Percentiles rank a stretch among this genome's conserved stretches.
Evolutionary conservation across 2,329 filamentous ascomycete species (phyloP).

Genomic region (Claviceps pazoutovae): DNA sequence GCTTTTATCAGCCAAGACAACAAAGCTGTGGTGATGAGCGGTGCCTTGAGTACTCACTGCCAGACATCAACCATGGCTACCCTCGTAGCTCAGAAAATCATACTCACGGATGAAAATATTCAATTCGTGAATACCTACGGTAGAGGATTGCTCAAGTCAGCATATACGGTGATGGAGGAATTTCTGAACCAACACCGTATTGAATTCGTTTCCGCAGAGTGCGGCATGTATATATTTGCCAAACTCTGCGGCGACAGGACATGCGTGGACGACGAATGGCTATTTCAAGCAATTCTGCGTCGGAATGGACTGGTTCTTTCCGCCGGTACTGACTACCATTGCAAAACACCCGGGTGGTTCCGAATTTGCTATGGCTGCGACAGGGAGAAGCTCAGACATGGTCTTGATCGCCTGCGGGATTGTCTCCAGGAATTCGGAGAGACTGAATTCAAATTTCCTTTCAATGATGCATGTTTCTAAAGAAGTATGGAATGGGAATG

Average conservation of each 20-base stretch:
- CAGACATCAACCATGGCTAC: background rate
- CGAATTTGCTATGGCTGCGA: background rate
- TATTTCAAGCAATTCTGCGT: background rate
- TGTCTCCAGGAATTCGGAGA: background rate
- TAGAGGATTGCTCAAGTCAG: background rate
- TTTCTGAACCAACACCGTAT: background rate
- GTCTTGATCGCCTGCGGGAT: background rate
- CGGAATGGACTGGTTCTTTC: background rate
- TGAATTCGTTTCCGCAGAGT: background rate
- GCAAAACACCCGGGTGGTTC: background rate
- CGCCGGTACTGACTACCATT: background rate
- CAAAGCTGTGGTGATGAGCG: background rate
- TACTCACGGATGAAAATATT: background rate
- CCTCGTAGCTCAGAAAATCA: background rate
- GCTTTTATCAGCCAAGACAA: background rate
- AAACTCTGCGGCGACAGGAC: background rate
- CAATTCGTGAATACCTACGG: background rate
- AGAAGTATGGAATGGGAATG: background rate
- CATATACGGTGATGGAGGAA: background rate
- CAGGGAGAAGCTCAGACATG: background rate
- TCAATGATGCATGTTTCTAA: background rate
- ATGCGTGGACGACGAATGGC: no score
- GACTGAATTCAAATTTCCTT: background rate
- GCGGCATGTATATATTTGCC: background rate
- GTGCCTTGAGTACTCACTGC: background rate